Percentiles rank a stretch among this genome's conserved stretches.
These are phyloP conservation scores for Drechslerella stenobrocha DNA, from an alignment of 2,329 filamentous ascomycete species.

Conservation along the genomic window DNA sequence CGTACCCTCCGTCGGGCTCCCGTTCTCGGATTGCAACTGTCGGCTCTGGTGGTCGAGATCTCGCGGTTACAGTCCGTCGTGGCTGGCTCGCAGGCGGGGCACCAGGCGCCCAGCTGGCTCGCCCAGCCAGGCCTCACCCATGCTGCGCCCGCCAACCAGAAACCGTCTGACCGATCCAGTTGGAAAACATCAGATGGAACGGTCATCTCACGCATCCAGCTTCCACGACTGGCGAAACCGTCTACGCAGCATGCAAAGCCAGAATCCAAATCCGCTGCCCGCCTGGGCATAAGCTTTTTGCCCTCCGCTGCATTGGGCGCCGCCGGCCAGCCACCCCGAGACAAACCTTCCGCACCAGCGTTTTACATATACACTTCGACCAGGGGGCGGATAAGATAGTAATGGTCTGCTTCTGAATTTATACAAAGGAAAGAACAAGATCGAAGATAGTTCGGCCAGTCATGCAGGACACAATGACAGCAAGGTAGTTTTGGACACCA, in stretches of 20 bases:
- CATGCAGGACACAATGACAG: conserved; percentile 8
- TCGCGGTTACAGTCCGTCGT: neutral
- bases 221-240: too few species aligned
- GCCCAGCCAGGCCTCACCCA: neutral
- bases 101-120: neutral
- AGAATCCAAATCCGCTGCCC: too few species aligned
- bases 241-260: too few species aligned
- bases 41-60: neutral
- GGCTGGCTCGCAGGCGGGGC: neutral
- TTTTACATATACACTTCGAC: too few species aligned
- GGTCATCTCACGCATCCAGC: too few species aligned
- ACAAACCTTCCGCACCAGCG: too few species aligned
- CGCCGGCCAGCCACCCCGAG: neutral
- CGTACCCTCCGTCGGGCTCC: neutral
- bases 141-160: neutral
- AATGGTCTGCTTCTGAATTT: conserved; percentile 23
- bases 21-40: neutral
- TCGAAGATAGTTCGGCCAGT: conserved; percentile 8
- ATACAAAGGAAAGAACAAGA: conserved; percentile 32
- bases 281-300: too few species aligned
- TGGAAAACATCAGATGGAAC: too few species aligned
- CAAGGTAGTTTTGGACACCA: conserved; percentile 1
- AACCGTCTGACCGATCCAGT: too few species aligned
- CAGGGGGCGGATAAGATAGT: neutral
- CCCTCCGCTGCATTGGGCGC: neutral